Conservation (phyloP, 2,329 filamentous ascomycete genomes). For the Coniochaeta sp. region DNA sequence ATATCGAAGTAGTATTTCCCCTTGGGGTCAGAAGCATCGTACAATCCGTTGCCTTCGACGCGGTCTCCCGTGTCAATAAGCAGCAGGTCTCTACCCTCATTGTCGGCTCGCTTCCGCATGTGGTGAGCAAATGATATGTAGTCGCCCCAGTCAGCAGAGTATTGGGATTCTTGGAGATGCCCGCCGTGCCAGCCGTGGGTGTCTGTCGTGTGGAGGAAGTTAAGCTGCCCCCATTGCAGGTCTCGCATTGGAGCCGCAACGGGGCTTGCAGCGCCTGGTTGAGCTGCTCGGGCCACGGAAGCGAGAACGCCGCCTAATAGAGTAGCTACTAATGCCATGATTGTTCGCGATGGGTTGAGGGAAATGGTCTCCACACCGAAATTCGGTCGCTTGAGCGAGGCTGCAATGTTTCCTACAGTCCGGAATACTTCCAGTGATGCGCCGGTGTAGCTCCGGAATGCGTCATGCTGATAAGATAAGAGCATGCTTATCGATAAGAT, state of each 20-base stretch:
- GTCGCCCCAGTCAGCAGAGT: conserved; percentile 95
- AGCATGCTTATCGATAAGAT: neutral
- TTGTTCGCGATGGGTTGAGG: neutral
- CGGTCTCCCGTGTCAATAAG: conserved; percentile 93
- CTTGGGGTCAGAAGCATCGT: conserved; percentile 82
- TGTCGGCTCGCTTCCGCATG: conserved; percentile 71
- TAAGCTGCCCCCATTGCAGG: conserved; percentile 86
- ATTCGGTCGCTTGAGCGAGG: neutral
- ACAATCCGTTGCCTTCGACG: conserved; percentile 88
- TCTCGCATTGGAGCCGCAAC: conserved; percentile 75
- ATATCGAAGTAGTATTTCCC: conserved; percentile 86
- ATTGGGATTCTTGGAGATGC: conserved; percentile 86
- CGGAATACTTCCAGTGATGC: neutral
- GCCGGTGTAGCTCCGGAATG: neutral
- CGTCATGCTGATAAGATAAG: neutral
- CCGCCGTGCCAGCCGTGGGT: conserved; percentile 94
- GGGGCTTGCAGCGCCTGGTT: conserved; percentile 74
- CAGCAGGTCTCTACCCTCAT: conserved; percentile 73
- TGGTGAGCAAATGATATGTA: conserved; percentile 89
- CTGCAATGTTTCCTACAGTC: neutral
- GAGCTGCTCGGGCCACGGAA: conserved; percentile 41
- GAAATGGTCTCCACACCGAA: no score
- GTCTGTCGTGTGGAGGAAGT: conserved; percentile 95
- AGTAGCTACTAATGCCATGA: conserved; percentile 22
- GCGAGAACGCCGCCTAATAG: conserved; percentile 31